Conservation (phyloP, 345 rosid genomes). For the Geranium rotundifolium region DNA sequence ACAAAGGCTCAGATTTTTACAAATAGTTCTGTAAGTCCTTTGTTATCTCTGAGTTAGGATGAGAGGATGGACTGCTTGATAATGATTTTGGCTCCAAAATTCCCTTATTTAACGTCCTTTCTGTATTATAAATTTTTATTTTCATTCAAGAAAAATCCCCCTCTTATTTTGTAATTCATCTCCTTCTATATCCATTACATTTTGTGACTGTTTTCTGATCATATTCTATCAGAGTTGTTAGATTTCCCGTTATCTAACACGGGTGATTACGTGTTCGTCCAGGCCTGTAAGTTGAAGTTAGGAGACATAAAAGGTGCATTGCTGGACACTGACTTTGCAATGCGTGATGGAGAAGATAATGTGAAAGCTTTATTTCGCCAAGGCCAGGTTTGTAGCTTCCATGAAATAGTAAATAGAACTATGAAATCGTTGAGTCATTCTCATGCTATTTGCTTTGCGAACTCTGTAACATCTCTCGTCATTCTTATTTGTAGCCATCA, state of each 20-base stretch:
- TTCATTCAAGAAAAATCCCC: neutral
- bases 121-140: no score
- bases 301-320: constrained; percentile 7
- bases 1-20: constrained; percentile 3
- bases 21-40: neutral
- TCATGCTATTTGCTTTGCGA: neutral
- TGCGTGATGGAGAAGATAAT: neutral
- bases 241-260: neutral
- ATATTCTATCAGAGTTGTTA: neutral
- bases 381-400: neutral
- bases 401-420: neutral
- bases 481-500: neutral
- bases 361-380: neutral
- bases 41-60: neutral
- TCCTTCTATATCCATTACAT: neutral
- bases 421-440: neutral
- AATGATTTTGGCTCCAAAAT: neutral
- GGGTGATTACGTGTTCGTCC: neutral
- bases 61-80: neutral
- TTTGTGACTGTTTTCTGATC: neutral
- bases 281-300: constrained; percentile 6
- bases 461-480: neutral
- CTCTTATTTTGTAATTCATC: neutral
- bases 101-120: neutral
- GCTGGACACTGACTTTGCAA: constrained; percentile 2